A percentile compares a stretch with the other conserved stretches of the same genome.
These are phyloP conservation scores for Canna indica DNA, from an alignment of 176 grass and related monocot genomes.

Conservation along the genomic window DNA sequence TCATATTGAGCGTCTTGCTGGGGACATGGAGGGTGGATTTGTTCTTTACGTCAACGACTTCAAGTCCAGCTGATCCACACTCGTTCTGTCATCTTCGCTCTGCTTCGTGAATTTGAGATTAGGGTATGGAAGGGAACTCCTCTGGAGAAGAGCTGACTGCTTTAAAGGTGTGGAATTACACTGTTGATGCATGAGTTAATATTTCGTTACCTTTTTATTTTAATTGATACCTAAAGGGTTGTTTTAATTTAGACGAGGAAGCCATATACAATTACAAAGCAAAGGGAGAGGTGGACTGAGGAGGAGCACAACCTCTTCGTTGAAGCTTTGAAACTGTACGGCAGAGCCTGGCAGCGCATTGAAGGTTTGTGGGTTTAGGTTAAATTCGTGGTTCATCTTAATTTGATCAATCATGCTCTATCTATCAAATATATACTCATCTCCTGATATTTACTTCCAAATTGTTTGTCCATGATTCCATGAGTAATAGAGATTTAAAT, in stretches of 20 bases:
- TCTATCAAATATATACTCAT: constrained; percentile 3
- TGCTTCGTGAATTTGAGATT: constrained; percentile 11
- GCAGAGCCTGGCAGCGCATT: constrained; percentile 94
- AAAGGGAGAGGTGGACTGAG: constrained; percentile 91
- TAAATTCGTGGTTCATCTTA: constrained; percentile 4
- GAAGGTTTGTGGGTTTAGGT: constrained; percentile 48
- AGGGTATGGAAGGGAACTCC: constrained; percentile 63
- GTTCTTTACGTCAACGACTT: constrained; percentile 65
- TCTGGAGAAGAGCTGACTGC: constrained; percentile 51
- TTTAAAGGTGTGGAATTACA: constrained; percentile 48
- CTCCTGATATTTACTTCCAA: background rate
- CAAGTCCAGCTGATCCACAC: constrained; percentile 57
- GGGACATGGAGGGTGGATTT: constrained; percentile 60
- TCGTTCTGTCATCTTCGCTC: constrained; percentile 12
- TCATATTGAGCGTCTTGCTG: constrained; percentile 53
- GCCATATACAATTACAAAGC: constrained; percentile 95
- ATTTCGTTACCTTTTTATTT: no score
- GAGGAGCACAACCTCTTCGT: constrained; percentile 85
- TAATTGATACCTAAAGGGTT: background rate
- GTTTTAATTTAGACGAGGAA: constrained; percentile 57
- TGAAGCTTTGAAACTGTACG: constrained; percentile 90
- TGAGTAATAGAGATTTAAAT: background rate
- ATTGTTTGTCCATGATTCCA: no score
- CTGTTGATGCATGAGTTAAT: background rate
- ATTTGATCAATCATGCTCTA: background rate